Evolutionary conservation across 2,329 filamentous ascomycete genomes (phyloP).

Genomic region (Purpureocillium takamizusanense): DNA sequence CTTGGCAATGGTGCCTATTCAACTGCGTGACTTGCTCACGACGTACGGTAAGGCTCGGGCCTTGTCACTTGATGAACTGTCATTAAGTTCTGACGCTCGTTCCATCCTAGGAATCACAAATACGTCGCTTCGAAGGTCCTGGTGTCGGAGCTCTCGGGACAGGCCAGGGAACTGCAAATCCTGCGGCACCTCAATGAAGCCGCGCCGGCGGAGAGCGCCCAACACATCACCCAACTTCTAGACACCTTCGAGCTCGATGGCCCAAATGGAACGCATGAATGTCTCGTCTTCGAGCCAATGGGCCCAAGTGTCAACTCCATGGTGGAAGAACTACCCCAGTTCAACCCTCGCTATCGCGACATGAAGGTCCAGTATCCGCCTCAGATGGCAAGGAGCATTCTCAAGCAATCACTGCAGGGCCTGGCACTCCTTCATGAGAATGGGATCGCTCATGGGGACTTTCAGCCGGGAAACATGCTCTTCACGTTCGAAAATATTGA

Average conservation of each 20-base stretch:
- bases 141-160: conserved; percentile 7
- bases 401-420: conserved; percentile 27
- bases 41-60: conserved; percentile 13
- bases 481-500: conserved; percentile 20
- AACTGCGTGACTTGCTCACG: conserved; percentile 35
- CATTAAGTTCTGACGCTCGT: conserved; percentile 1
- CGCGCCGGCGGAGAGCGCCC: conserved; percentile 10
- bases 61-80: conserved; percentile 1
- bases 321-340: conserved; percentile 22
- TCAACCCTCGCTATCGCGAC: conserved; percentile 14
- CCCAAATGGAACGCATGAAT: conserved; percentile 21
- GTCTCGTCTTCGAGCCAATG: conserved; percentile 21
- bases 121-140: conserved; percentile 19
- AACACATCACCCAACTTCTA: conserved; percentile 20
- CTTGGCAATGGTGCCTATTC: conserved; percentile 34
- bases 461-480: conserved; percentile 27
- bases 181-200: conserved; percentile 9
- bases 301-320: conserved; percentile 26
- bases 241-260: conserved; percentile 19
- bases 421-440: conserved; percentile 27
- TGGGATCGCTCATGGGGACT: conserved; percentile 29
- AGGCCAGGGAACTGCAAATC: conserved; percentile 10
- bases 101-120: conserved; percentile 9
- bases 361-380: conserved; percentile 26
- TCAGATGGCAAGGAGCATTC: conserved; percentile 28